These are phyloP conservation scores for Pulicaria dysenterica DNA, from an alignment of 129 eudicot species.

Conservation along the genomic window DNA sequence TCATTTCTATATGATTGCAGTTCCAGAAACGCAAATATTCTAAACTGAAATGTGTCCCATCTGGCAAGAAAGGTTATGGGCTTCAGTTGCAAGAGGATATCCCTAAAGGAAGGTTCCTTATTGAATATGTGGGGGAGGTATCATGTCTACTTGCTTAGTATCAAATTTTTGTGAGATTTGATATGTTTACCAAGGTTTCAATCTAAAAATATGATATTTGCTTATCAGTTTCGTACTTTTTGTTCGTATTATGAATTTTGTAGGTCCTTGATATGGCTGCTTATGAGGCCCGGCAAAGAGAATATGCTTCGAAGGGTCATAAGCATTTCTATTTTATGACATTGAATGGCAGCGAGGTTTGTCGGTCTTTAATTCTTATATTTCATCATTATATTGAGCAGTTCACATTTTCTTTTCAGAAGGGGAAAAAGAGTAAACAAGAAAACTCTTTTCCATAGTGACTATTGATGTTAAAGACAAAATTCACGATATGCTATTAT, in stretches of 20 bases:
- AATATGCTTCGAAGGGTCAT: slow-evolving; percentile 84
- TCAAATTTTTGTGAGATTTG: slow-evolving; percentile 1
- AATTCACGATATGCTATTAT: background rate
- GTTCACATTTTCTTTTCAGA: background rate
- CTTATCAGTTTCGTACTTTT: background rate
- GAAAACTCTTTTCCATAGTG: slow-evolving; percentile 10
- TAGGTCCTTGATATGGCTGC: slow-evolving; percentile 94
- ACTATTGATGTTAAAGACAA: background rate
- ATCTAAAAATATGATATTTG: too few species aligned
- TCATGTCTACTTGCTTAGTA: slow-evolving; percentile 21
- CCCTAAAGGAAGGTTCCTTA: slow-evolving; percentile 79
- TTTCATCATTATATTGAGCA: background rate
- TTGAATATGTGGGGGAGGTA: slow-evolving; percentile 99
- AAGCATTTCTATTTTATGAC: slow-evolving; percentile 98
- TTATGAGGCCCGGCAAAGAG: slow-evolving; percentile 83
- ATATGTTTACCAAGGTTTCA: background rate
- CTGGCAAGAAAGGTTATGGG: slow-evolving; percentile 93
- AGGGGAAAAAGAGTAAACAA: slow-evolving; percentile 10
- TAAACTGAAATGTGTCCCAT: slow-evolving; percentile 58
- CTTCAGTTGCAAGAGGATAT: slow-evolving; percentile 77
- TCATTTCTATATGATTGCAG: slow-evolving; percentile 48
- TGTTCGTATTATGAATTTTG: slow-evolving; percentile 7
- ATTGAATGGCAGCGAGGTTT: slow-evolving; percentile 88
- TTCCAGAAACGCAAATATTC: slow-evolving; percentile 93
- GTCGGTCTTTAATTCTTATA: slow-evolving; percentile 10